Evolutionary conservation across 768 basidiomycete genomes (phyloP).

Genomic region (Suillus placidus): DNA sequence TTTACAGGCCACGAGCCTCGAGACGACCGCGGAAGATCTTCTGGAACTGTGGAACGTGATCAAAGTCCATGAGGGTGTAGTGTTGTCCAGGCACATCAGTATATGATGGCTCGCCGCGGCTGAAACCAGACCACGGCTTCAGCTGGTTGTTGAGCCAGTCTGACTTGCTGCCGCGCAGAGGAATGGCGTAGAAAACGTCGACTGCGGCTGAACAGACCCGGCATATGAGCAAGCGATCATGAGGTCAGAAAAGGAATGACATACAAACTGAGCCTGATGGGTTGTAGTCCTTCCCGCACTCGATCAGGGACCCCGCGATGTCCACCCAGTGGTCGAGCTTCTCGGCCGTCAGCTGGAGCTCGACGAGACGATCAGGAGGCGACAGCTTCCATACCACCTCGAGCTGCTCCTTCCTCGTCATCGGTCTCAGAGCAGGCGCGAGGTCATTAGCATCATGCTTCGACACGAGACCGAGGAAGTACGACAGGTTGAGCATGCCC

Average conservation of each 20-base stretch:
- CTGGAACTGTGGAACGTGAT: slow-evolving; percentile 33
- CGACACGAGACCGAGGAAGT: slow-evolving; percentile 42
- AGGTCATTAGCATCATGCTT: slow-evolving; percentile 30
- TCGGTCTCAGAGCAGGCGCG: slow-evolving; percentile 20
- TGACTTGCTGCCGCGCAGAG: slow-evolving; percentile 29
- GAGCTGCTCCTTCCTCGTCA: slow-evolving; percentile 29
- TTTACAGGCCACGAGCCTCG: slow-evolving; percentile 29
- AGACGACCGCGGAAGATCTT: slow-evolving; percentile 31
- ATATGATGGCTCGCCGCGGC: slow-evolving; percentile 26
- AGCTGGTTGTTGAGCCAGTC: slow-evolving; percentile 35
- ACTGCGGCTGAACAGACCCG: slow-evolving; percentile 15
- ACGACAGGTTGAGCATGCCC: slow-evolving; percentile 43
- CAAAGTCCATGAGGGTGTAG: slow-evolving; percentile 36
- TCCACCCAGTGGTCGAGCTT: slow-evolving; percentile 33
- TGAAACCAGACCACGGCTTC: slow-evolving; percentile 28
- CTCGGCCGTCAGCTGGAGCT: slow-evolving; percentile 30
- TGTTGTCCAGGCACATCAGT: slow-evolving; percentile 33
- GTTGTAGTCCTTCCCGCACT: slow-evolving; percentile 33
- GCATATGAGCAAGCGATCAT: slow-evolving; percentile 6
- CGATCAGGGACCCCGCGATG: slow-evolving; percentile 34
- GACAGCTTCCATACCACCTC: slow-evolving; percentile 30
- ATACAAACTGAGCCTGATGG: slow-evolving; percentile 29
- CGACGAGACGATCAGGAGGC: slow-evolving; percentile 28
- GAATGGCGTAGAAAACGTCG: slow-evolving; percentile 33
- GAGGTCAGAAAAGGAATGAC: slow-evolving; percentile 7